Base-by-base conservation (phyloP, 2,329 filamentous ascomycete genomes). In the Ceratocystis huliohia region DNA sequence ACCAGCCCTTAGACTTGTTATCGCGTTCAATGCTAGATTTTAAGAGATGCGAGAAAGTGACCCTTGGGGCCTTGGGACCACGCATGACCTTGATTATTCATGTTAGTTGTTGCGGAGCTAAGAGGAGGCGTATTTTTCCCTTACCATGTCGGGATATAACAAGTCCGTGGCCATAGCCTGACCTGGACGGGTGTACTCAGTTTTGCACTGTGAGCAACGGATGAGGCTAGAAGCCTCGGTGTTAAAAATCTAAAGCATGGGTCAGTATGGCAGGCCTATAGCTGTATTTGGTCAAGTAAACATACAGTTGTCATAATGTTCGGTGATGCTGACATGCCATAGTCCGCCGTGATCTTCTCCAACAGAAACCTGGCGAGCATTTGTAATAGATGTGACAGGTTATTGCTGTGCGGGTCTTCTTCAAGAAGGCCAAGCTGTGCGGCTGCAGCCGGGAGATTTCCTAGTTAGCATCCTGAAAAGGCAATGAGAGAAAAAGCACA, bases 11-110 rank as follows among this genome's bases (percentile, higher is more conserved):
- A 57, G 89, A 91, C 61, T 89, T 90, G 10, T 89, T 88, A 74
- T 96, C 91, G 65, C 91, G 82, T 75, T 97, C 93, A 37, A 99
- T 87, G 70, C 91, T 96, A 64, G 86, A 85, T 74, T 96, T 96
- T n/a, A 99, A 78, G 61, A 96, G 85, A 72, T 94, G 89, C 0
- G 91, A 96, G 74, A 99, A 99, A 64, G 82, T 89, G 71, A 79
- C 81, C 73, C 79, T 82, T 64, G 76, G 80, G 62, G 76, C 75
- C 74, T 81, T 82, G 56, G 77, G 74, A 67, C 79, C 82, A 65
- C 83, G 76, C 22, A 59, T 68, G 41, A 66, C 61, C 65, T 66
- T 57, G 22, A 30, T 37, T 44, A 15, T 15, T 41, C 13, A 17
- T 33, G 45, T 66, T 15, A 61, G 64, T 33, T 53, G 37, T 41